Evolutionary conservation across 768 basidiomycete species (phyloP).

Genomic region (Termitomyces titanicus): DNA sequence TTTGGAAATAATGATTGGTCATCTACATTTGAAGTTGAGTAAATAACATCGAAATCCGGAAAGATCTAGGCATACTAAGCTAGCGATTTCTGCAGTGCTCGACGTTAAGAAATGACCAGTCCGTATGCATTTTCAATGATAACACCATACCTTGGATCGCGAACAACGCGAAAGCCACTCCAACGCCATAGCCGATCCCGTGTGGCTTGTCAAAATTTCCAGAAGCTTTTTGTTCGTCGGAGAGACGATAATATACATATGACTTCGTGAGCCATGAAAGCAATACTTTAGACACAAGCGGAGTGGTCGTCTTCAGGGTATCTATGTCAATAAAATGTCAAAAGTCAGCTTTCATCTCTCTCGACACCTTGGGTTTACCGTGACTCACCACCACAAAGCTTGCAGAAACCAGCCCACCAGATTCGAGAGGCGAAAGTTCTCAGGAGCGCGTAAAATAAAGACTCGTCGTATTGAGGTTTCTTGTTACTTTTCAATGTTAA

Average conservation of each 20-base stretch:
- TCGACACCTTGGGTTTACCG: not conserved
- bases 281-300: constrained; percentile 44
- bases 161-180: constrained; percentile 46
- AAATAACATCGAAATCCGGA: no score
- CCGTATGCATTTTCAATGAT: not conserved
- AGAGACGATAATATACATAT: constrained; percentile 32
- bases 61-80: constrained; percentile 22
- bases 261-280: constrained; percentile 44
- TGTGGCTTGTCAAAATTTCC: constrained; percentile 28
- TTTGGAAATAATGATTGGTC: constrained; percentile 20
- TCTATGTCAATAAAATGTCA: constrained; percentile 23
- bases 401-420: constrained; percentile 34
- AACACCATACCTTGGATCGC: constrained; percentile 42
- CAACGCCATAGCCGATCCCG: constrained; percentile 50
- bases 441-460: constrained; percentile 32
- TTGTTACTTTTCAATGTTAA: not conserved
- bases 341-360: not conserved
- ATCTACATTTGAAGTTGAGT: constrained; percentile 8
- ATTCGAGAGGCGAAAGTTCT: constrained; percentile 32
- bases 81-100: constrained; percentile 23
- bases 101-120: not conserved
- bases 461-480: constrained; percentile 26
- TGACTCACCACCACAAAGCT: constrained; percentile 29
- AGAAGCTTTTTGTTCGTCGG: constrained; percentile 24
- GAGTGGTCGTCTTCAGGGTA: constrained; percentile 41